Conservation (phyloP, 768 basidiomycete species). For the Russula griseocarnosa region DNA sequence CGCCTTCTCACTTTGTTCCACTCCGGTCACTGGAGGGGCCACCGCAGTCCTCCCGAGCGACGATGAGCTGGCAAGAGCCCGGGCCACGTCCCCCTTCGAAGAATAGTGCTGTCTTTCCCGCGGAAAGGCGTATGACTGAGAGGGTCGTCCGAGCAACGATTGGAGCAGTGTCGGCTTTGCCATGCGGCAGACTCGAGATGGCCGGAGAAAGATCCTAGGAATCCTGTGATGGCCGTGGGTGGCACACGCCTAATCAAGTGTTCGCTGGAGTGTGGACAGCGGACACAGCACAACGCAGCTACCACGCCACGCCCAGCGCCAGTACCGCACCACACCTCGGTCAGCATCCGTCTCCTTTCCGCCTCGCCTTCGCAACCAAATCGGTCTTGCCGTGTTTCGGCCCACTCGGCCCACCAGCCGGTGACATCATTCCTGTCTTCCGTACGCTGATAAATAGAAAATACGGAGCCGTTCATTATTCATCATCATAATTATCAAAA, state of each 20-base stretch:
- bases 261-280: not conserved
- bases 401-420: not conserved
- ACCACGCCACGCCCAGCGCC: too few species aligned
- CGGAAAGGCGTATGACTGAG: conserved; percentile 21
- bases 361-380: not conserved
- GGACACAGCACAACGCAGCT: not conserved
- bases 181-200: conserved; percentile 14
- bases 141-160: conserved; percentile 23
- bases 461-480: not conserved
- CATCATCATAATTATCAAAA: not conserved
- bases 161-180: conserved; percentile 27
- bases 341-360: not conserved
- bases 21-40: not conserved
- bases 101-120: conserved; percentile 22
- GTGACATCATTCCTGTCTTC: not conserved
- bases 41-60: not conserved
- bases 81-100: conserved; percentile 6
- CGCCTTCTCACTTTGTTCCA: not conserved
- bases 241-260: too few species aligned
- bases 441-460: too few species aligned
- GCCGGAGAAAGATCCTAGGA: too few species aligned
- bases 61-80: not conserved
- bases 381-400: not conserved
- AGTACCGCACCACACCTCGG: not conserved
- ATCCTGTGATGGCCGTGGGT: too few species aligned